Conservation (phyloP, 352 stramenopile species). For the Saprolegnia diclina region DNA sequence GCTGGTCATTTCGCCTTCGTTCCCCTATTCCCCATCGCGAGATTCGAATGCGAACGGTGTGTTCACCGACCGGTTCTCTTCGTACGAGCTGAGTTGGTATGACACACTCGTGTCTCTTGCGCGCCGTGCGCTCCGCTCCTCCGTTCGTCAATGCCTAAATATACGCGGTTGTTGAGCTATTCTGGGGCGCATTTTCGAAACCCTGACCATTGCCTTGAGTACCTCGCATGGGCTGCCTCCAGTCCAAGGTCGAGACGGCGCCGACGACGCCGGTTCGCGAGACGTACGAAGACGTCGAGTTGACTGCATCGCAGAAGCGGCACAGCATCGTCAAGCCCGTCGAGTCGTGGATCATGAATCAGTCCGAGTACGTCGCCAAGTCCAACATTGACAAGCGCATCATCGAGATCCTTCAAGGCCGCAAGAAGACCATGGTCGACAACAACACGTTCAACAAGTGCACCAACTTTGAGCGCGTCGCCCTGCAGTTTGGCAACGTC, state of each 20-base stretch:
- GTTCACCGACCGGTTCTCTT: too few species aligned
- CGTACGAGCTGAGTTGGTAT: too few species aligned
- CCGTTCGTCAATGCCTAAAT: too few species aligned
- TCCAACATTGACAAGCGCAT: conserved; percentile 39
- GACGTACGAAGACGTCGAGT: background rate
- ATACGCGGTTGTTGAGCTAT: too few species aligned
- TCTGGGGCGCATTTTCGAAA: too few species aligned
- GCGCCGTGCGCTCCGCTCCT: too few species aligned
- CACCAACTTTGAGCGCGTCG: conserved; percentile 72
- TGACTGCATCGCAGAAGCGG: background rate
- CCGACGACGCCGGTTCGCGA: background rate
- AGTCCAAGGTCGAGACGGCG: conserved; percentile 15
- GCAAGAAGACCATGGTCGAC: conserved; percentile 50
- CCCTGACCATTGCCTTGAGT: too few species aligned
- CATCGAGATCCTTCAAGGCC: conserved; percentile 49
- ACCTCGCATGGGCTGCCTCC: conserved; percentile 20
- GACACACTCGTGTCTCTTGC: too few species aligned
- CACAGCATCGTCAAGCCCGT: conserved; percentile 19
- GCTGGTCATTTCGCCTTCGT: too few species aligned
- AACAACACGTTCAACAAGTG: conserved; percentile 38
- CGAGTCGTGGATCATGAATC: conserved; percentile 25
- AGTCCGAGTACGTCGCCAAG: conserved; percentile 24
- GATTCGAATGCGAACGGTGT: too few species aligned
- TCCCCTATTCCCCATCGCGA: too few species aligned
- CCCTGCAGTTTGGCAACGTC: conserved; percentile 63